Conservation (phyloP, 129 eudicot species). For the Flaveria bidentis region DNA sequence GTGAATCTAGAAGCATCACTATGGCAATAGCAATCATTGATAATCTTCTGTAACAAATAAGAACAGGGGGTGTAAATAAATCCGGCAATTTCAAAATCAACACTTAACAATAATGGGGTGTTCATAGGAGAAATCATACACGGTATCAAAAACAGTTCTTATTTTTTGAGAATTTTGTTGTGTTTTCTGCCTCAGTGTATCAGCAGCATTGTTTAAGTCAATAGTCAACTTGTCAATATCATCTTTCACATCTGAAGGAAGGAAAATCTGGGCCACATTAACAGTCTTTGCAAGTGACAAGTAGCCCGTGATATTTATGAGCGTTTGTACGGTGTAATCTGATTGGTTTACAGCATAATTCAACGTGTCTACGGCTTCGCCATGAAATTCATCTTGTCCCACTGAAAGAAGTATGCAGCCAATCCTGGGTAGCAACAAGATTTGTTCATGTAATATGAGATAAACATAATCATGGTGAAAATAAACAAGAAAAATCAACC, state of each 20-base stretch:
- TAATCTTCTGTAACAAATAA: slow-evolving; percentile 55
- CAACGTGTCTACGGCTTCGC: slow-evolving; percentile 70
- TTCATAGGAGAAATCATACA: slow-evolving; percentile 52
- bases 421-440: slow-evolving; percentile 47
- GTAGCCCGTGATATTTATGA: slow-evolving; percentile 72
- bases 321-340: slow-evolving; percentile 80
- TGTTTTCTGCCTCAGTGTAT: slow-evolving; percentile 66
- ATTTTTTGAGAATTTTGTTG: slow-evolving; percentile 63
- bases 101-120: background rate
- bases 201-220: slow-evolving; percentile 65
- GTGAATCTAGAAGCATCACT: slow-evolving; percentile 70
- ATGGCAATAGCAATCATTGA: slow-evolving; percentile 71
- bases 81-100: background rate
- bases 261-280: slow-evolving; percentile 71
- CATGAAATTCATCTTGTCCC: slow-evolving; percentile 77
- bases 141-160: slow-evolving; percentile 58
- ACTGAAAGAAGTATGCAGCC: slow-evolving; percentile 89
- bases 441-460: background rate
- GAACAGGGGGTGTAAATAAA: background rate
- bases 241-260: slow-evolving; percentile 68
- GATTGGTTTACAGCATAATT: slow-evolving; percentile 89
- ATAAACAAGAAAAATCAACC: background rate
- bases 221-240: slow-evolving; percentile 72
- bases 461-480: background rate
- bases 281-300: slow-evolving; percentile 77